These are phyloP conservation scores for Tricholoma terreum DNA, from an alignment of 768 basidiomycete species.

Conservation along the genomic window DNA sequence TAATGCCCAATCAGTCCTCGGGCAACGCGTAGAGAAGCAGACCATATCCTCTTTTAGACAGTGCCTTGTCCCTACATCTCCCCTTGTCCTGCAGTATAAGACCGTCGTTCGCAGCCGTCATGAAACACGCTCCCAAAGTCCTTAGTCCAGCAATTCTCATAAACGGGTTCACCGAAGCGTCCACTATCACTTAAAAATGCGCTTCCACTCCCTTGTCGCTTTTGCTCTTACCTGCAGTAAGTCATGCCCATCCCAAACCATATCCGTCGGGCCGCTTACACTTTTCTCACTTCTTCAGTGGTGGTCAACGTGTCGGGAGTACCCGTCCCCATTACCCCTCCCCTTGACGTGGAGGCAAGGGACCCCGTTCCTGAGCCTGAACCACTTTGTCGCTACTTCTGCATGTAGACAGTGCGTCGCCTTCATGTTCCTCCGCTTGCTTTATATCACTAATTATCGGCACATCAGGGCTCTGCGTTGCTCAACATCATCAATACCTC, in stretches of 20 bases:
- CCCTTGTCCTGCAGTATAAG: not conserved
- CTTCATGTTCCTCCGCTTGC: not conserved
- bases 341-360: constrained; percentile 16
- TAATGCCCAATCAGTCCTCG: not conserved
- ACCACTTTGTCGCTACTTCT: not conserved
- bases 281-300: constrained; percentile 5
- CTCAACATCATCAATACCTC: not conserved
- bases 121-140: not conserved
- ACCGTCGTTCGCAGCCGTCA: not conserved
- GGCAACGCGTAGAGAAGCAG: not conserved
- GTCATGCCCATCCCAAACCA: not conserved
- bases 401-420: not conserved
- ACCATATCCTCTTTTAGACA: constrained; percentile 10
- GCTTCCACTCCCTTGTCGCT: not conserved
- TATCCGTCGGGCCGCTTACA: not conserved
- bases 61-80: constrained; percentile 12
- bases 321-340: constrained; percentile 14
- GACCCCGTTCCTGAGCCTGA: not conserved
- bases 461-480: not conserved
- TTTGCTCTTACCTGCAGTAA: constrained; percentile 13
- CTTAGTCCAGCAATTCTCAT: not conserved
- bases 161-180: not conserved
- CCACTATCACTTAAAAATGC: not conserved
- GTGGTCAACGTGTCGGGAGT: constrained; percentile 8
- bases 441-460: not conserved